Conservation (phyloP, 2,329 filamentous ascomycete species). For the Magnaporthiopsis incrustans region DNA sequence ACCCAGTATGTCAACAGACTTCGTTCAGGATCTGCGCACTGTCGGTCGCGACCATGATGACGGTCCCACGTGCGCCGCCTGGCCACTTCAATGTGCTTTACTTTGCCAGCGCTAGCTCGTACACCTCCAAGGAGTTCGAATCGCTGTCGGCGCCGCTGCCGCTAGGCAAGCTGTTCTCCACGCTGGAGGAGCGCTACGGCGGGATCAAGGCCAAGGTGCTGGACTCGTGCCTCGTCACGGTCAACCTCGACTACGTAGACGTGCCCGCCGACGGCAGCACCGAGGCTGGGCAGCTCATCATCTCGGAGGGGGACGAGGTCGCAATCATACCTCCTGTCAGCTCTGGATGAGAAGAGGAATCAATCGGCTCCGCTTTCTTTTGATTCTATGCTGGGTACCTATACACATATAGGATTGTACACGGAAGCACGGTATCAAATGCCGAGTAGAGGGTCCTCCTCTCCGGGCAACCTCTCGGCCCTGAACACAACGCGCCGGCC, state of each 20-base stretch:
- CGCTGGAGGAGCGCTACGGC: slow-evolving; percentile 60
- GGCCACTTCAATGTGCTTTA: slow-evolving; percentile 76
- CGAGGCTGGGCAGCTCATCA: slow-evolving; percentile 36
- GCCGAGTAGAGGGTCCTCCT: slow-evolving; percentile 17
- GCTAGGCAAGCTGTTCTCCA: slow-evolving; percentile 53
- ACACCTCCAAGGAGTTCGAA: slow-evolving; percentile 61
- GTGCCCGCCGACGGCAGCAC: slow-evolving; percentile 38
- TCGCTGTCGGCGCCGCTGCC: slow-evolving; percentile 57
- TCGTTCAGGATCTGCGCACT: slow-evolving; percentile 5
- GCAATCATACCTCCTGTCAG: slow-evolving; percentile 84
- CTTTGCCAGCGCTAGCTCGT: slow-evolving; percentile 68
- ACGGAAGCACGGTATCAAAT: slow-evolving; percentile 9
- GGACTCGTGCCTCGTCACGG: slow-evolving; percentile 64
- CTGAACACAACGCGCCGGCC: background rate
- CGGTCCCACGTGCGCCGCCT: slow-evolving; percentile 38
- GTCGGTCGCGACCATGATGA: slow-evolving; percentile 21
- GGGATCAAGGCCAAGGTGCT: slow-evolving; percentile 64
- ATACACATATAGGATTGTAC: background rate
- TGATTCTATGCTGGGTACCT: background rate
- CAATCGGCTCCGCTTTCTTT: background rate
- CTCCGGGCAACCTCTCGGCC: slow-evolving; percentile 3
- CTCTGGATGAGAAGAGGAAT: slow-evolving; percentile 51
- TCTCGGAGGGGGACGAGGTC: slow-evolving; percentile 72
- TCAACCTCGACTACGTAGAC: slow-evolving; percentile 78
- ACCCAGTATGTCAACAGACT: background rate